A percentile compares a stretch with the other conserved stretches of the same genome.
phyloP scores from a whole-genome alignment of 73 alveolate genomes.

The Symbiodinium pilosum region DNA sequence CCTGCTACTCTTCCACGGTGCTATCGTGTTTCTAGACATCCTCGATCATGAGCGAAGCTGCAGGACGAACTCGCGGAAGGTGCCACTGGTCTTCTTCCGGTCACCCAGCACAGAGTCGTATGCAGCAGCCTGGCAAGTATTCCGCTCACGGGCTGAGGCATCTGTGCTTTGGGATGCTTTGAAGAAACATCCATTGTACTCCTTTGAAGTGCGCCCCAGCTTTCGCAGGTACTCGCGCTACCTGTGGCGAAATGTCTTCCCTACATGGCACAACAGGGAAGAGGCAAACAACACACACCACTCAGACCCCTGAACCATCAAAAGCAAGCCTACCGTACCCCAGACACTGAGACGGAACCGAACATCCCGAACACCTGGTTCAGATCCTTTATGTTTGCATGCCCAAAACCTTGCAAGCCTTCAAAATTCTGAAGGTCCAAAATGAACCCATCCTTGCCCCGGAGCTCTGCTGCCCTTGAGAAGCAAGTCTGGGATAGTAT shows the following conservation, averaged over 20 bases:
- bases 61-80: slow-evolving; percentile 76
- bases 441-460: too few species aligned
- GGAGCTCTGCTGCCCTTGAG: too few species aligned
- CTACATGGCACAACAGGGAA: not conserved
- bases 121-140: slow-evolving; percentile 55
- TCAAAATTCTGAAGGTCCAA: not conserved
- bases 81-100: slow-evolving; percentile 74
- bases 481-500: too few species aligned
- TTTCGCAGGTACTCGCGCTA: too few species aligned
- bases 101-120: slow-evolving; percentile 88
- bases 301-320: not conserved
- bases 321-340: not conserved
- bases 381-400: not conserved
- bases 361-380: not conserved
- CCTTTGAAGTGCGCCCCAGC: too few species aligned
- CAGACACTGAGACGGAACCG: not conserved
- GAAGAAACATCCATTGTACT: not conserved
- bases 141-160: not conserved
- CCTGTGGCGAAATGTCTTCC: too few species aligned
- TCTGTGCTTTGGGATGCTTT: not conserved
- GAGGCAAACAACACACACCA: not conserved
- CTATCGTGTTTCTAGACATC: too few species aligned
- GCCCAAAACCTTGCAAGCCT: not conserved
- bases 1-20: too few species aligned
- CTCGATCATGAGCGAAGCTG: not conserved